Evolutionary conservation across 164 flowering plant genomes (phyloP).

Genomic region (Litsea cubeba): DNA sequence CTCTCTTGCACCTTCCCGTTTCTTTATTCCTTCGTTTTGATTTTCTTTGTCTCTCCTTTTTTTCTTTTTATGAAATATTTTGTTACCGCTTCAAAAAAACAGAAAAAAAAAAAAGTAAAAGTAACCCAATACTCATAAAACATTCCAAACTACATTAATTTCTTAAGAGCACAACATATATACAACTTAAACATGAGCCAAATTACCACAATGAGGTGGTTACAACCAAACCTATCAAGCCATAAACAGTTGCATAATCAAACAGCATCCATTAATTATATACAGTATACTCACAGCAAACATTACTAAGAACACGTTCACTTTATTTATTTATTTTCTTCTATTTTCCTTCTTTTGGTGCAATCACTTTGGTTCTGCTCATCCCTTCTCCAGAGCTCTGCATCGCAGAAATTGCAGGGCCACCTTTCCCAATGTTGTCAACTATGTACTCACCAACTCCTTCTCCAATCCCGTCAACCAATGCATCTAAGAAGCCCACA

Average conservation of each 20-base stretch:
- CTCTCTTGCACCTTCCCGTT: no score
- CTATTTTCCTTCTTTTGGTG: background rate
- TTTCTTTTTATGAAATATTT: no score
- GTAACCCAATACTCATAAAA: no score
- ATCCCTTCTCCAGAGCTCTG: background rate
- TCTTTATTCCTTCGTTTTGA: no score
- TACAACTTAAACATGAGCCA: no score
- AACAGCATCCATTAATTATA: background rate
- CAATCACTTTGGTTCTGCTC: background rate
- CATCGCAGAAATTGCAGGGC: background rate
- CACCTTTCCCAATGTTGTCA: constrained; percentile 33
- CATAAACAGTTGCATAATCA: background rate
- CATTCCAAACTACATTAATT: no score
- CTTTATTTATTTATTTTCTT: background rate
- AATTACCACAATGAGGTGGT: background rate
- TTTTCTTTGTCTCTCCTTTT: no score
- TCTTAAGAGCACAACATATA: no score
- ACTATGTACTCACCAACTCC: constrained; percentile 56
- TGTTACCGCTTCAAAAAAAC: no score
- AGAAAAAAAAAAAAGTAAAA: no score
- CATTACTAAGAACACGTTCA: background rate
- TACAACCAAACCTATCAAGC: background rate
- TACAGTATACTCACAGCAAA: background rate
- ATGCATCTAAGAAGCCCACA: constrained; percentile 51
- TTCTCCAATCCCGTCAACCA: constrained; percentile 75